phyloP scores from a whole-genome alignment of 169 alveolate species.

The Plasmodium inui region DNA sequence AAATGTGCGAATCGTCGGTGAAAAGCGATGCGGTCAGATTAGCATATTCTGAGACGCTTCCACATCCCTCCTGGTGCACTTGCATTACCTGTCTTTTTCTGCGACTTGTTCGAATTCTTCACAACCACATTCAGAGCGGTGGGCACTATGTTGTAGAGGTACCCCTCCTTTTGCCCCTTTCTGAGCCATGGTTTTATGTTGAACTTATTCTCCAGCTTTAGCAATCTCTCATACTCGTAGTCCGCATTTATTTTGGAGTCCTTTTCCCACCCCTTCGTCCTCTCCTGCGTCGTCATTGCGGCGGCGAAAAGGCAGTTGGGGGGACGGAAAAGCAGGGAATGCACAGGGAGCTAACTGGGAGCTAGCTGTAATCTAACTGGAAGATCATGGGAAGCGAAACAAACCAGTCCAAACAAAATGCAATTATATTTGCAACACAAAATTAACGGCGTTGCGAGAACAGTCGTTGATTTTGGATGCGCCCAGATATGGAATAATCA shows the following conservation, averaged over 20 bases:
- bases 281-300: constrained; percentile 37
- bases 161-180: constrained; percentile 84
- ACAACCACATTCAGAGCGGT: constrained; percentile 83
- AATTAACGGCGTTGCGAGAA: neutral
- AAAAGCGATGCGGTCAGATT: neutral
- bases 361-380: too few species aligned
- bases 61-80: neutral
- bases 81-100: constrained; percentile 63
- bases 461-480: neutral
- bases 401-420: neutral
- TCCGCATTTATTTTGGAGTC: constrained; percentile 69
- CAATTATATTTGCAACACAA: neutral
- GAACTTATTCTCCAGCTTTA: constrained; percentile 46
- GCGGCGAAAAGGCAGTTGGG: neutral
- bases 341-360: neutral
- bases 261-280: constrained; percentile 75
- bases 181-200: constrained; percentile 75
- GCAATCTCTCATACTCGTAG: constrained; percentile 44
- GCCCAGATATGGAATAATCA: neutral
- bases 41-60: neutral
- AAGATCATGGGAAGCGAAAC: neutral
- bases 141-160: constrained; percentile 89
- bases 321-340: neutral
- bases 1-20: neutral
- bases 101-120: constrained; percentile 36